Evolutionary conservation across 305 asterid species (phyloP), one percentile per base, ranked within the genome.

Genomic region (Fraxinus platypoda): DNA sequence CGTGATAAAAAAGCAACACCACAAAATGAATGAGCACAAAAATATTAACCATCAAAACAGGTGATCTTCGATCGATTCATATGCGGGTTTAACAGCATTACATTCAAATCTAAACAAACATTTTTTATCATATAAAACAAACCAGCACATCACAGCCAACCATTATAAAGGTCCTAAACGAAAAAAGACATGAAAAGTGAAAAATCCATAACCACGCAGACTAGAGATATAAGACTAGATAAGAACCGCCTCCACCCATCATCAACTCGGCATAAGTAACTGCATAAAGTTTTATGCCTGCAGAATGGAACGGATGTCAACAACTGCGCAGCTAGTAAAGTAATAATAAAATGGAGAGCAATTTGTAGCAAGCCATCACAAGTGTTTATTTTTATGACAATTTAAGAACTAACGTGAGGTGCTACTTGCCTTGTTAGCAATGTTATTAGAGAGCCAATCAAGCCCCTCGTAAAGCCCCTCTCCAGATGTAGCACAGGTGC

Each of bases 401-500:
- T 6, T 13, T 19, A 70, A 13, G 35, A 66, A 28, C 21, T 30
- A 26, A 68, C 13, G 17, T 0, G 41, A 28, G 38, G 38, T 5
- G 41, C 11, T 70, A 84, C 90, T 88, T 90, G 84, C 96, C 93
- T 91, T 91, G 91, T 80, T 92, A 78, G 93, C 94, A 49, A 91
- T 92, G 87, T 92, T 92, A 91, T 91, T 92, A 82, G 96, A 92
- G 81, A 92, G 96, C 96, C 95, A 92, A 59, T 92, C 95, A 21
- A 92, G 90, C 75, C 95, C 94, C 87, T 92, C 95, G 4, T 92
- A 92, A 30, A 92, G 94, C 52, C 96, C 96, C 87, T 92, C 96
- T 0, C 96, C 93, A 6, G 94, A 92, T 75, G 94, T 92, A 43
- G 96, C 96, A 86, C 96, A 92, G 75, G 94, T 89, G 90, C 94